Evolutionary conservation across 2,329 filamentous ascomycete genomes (phyloP).

Genomic region (Alternaria sp.): DNA sequence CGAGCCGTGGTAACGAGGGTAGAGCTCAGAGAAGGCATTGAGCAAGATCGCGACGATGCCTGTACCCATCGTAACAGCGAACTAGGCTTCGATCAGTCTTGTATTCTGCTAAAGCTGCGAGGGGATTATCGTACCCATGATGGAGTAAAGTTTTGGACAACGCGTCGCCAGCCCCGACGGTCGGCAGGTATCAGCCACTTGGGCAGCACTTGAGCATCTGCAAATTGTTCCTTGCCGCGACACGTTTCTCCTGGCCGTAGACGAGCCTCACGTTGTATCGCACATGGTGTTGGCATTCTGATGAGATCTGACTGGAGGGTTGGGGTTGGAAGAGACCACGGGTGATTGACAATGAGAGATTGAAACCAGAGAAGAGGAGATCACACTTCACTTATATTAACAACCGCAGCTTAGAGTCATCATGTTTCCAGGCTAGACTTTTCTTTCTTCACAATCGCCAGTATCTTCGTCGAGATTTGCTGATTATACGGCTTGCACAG

Average conservation of each 20-base stretch:
- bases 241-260: background rate
- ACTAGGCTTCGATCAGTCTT: constrained; percentile 14
- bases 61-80: constrained; percentile 35
- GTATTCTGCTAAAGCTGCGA: background rate
- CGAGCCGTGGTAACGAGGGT: constrained; percentile 55
- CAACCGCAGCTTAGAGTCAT: background rate
- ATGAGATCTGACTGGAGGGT: background rate
- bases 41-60: constrained; percentile 61
- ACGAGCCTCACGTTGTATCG: background rate
- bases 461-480: background rate
- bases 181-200: constrained; percentile 35
- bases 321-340: background rate
- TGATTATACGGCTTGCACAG: background rate
- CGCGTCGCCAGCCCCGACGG: constrained; percentile 36
- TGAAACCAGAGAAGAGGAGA: background rate
- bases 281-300: background rate
- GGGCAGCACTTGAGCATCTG: constrained; percentile 14
- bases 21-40: constrained; percentile 61
- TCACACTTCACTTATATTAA: background rate
- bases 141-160: constrained; percentile 45
- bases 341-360: background rate
- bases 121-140: constrained; percentile 33
- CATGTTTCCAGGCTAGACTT: background rate
- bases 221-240: background rate
- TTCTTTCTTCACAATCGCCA: background rate